A percentile compares a stretch with the other conserved stretches of the same genome.
Evolutionary conservation across 768 basidiomycete species (phyloP).

Genomic region (Suillus bovinus): DNA sequence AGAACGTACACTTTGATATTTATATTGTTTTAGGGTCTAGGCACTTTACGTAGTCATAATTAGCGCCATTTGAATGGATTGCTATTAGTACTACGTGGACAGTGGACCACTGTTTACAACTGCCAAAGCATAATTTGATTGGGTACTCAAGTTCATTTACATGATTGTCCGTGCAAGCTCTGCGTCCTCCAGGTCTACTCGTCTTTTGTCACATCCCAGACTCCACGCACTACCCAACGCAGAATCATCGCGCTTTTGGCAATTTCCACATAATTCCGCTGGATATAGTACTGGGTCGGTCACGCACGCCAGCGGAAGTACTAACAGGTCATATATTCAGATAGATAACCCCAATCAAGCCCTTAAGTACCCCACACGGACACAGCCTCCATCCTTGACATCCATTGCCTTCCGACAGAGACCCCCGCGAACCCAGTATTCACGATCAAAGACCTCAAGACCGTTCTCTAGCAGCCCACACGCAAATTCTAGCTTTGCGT

Average conservation of each 20-base stretch:
- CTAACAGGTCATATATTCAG: constrained; percentile 1
- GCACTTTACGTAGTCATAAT: too few relatives aligned
- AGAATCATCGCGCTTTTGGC: constrained; percentile 3
- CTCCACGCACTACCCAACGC: neutral
- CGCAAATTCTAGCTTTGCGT: neutral
- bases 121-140: neutral
- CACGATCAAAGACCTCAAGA: constrained; percentile 1
- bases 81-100: neutral
- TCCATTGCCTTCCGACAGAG: neutral
- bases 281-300: constrained; percentile 11
- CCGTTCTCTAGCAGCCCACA: constrained; percentile 4
- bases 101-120: neutral
- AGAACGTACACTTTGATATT: neutral
- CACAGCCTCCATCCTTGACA: neutral
- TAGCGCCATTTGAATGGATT: too few relatives aligned
- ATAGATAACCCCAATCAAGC: constrained; percentile 4
- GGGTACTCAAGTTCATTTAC: neutral
- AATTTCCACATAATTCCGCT: neutral
- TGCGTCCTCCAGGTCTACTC: constrained; percentile 1
- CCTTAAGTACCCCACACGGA: neutral
- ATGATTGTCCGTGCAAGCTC: constrained; percentile 7
- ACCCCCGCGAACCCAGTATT: neutral
- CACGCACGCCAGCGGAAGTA: constrained; percentile 2
- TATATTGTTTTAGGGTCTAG: neutral
- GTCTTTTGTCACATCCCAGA: neutral